These are phyloP conservation scores for Tanacetum coccineum DNA, from an alignment of 129 eudicot genomes.

Conservation along the genomic window DNA sequence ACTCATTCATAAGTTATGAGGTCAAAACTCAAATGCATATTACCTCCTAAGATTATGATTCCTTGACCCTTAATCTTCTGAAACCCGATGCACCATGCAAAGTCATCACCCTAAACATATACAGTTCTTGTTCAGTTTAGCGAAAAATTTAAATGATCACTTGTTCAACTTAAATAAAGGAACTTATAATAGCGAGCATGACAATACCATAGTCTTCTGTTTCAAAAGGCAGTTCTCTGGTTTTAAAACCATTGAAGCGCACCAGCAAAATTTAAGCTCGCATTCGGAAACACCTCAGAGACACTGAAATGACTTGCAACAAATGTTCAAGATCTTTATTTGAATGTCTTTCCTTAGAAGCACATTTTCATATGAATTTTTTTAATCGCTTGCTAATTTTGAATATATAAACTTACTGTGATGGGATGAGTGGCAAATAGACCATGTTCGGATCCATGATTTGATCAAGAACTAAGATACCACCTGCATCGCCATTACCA, in stretches of 20 bases:
- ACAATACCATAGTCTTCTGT: constrained; percentile 68
- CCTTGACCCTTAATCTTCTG: constrained; percentile 70
- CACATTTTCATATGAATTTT: too few relatives aligned
- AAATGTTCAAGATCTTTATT: too few relatives aligned
- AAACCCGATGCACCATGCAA: constrained; percentile 86
- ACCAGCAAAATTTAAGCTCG: constrained; percentile 75
- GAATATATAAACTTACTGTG: too few relatives aligned
- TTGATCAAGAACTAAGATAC: too few relatives aligned
- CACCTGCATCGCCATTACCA: too few relatives aligned
- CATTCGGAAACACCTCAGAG: constrained; percentile 61
- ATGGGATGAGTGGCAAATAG: too few relatives aligned
- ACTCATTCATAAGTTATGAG: background rate
- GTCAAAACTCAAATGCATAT: background rate
- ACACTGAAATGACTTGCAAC: constrained; percentile 61
- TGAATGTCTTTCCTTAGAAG: too few relatives aligned
- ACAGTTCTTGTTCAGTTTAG: constrained; percentile 6
- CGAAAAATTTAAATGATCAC: background rate
- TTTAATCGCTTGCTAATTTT: too few relatives aligned
- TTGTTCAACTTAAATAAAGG: background rate
- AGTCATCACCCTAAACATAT: constrained; percentile 60
- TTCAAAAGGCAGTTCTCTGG: constrained; percentile 81
- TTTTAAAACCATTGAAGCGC: constrained; percentile 72
- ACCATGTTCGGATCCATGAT: too few relatives aligned
- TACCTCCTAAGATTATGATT: constrained; percentile 92
- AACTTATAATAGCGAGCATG: constrained; percentile 4